These are phyloP conservation scores for Styphnolobium japonicum DNA, from an alignment of 306 rosid genomes.

Conservation along the genomic window DNA sequence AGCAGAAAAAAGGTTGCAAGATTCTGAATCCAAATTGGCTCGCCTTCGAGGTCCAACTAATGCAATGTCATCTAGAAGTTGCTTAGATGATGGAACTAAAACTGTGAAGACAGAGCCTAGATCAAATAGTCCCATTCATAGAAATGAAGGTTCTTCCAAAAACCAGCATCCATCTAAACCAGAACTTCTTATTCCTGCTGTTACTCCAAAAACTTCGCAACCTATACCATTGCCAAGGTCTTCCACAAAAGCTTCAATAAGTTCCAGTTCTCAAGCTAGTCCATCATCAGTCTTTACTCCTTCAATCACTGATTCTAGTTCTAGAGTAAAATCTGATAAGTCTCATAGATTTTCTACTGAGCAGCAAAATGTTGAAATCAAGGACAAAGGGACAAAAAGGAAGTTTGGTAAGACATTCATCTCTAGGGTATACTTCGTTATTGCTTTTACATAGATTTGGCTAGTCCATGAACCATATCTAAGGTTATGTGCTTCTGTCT, in stretches of 20 bases:
- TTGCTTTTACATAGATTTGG: constrained; percentile 6
- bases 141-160: constrained; percentile 32
- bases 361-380: constrained; percentile 41
- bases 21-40: constrained; percentile 69
- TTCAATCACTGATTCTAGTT: constrained; percentile 24
- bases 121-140: constrained; percentile 55
- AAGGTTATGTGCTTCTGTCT: constrained; percentile 12
- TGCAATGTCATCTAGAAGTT: constrained; percentile 26
- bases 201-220: constrained; percentile 48
- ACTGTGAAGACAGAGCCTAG: constrained; percentile 56
- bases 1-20: constrained; percentile 64
- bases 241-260: constrained; percentile 37
- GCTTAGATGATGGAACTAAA: constrained; percentile 25
- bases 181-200: constrained; percentile 72
- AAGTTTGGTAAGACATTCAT: constrained; percentile 58
- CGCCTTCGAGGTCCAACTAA: constrained; percentile 59
- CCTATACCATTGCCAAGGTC: constrained; percentile 33
- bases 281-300: constrained; percentile 37
- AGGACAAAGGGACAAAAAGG: constrained; percentile 71
- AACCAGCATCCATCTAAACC: constrained; percentile 50
- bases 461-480: not conserved
- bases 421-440: not conserved
- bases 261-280: constrained; percentile 37
- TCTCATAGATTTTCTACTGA: constrained; percentile 37
- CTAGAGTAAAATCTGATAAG: constrained; percentile 46